Evolutionary conservation across 1,284 basidiomycete genomes (phyloP).

Genomic region (Pseudozyma sp.): DNA sequence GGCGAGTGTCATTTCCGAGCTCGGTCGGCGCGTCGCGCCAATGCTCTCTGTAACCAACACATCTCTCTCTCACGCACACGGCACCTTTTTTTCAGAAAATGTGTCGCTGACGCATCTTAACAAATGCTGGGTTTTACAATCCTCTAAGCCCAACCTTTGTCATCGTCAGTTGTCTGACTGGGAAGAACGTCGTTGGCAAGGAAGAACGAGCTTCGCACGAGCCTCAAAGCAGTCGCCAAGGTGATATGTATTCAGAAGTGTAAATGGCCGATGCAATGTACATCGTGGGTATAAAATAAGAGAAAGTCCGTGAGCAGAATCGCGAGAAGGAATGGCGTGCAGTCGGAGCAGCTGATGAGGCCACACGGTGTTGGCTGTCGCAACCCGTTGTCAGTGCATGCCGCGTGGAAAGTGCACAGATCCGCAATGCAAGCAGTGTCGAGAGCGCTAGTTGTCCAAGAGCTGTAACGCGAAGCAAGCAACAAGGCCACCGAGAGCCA

Average conservation of each 20-base stretch:
- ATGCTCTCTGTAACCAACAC: slow-evolving; percentile 6
- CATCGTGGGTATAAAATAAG: slow-evolving; percentile 32
- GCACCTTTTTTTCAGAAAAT: not conserved
- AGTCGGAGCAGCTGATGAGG: no score
- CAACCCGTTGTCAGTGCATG: no score
- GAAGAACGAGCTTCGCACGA: no score
- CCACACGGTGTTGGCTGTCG: no score
- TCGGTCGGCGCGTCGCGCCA: slow-evolving; percentile 33
- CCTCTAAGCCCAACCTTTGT: no score
- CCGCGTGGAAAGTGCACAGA: no score
- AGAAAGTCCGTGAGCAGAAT: slow-evolving; percentile 3
- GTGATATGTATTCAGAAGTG: no score
- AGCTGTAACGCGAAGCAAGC: slow-evolving; percentile 32
- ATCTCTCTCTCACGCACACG: not conserved
- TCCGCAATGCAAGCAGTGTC: not conserved
- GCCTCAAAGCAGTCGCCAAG: no score
- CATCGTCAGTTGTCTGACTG: no score
- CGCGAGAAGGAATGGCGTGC: not conserved
- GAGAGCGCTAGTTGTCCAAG: slow-evolving; percentile 6
- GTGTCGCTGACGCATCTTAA: not conserved
- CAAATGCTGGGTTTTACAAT: not conserved
- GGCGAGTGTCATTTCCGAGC: slow-evolving; percentile 21
- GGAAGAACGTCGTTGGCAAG: no score
- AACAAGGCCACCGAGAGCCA: slow-evolving; percentile 11
- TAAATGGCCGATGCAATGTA: not conserved